A percentile compares a stretch with the other conserved stretches of the same genome.
Evolutionary conservation across 371 early-diverging fungal species (phyloP).

Genomic region (Sporodiniella umbellata): DNA sequence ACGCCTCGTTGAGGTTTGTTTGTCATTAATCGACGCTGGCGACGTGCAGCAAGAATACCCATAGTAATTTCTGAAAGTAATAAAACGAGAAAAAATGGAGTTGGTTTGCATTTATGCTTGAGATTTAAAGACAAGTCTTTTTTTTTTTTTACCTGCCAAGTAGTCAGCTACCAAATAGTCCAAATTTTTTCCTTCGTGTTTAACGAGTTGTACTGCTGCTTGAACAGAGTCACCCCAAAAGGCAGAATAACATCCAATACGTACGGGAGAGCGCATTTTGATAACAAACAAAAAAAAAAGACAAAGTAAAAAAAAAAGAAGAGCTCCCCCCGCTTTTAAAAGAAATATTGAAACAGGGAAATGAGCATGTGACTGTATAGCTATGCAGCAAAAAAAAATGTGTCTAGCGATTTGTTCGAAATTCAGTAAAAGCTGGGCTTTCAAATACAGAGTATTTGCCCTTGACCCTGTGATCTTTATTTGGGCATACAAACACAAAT

Average conservation of each 20-base stretch:
- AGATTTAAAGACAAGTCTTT: not conserved
- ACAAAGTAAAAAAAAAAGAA: not conserved
- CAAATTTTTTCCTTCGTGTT: slow-evolving; percentile 63
- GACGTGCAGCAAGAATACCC: slow-evolving; percentile 68
- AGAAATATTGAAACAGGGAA: not conserved
- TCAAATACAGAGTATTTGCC: too few relatives aligned
- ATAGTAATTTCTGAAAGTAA: slow-evolving; percentile 64
- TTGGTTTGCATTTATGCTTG: not conserved
- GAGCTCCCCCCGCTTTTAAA: not conserved
- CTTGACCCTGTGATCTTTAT: too few relatives aligned
- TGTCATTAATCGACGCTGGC: slow-evolving; percentile 44
- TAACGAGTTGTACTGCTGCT: slow-evolving; percentile 70
- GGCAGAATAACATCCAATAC: slow-evolving; percentile 71
- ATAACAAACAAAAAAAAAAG: not conserved
- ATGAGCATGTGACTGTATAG: slow-evolving; percentile 3
- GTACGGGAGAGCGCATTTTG: slow-evolving; percentile 35
- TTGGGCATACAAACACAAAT: too few relatives aligned
- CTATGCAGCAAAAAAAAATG: slow-evolving; percentile 1
- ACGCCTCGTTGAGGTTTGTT: slow-evolving; percentile 55
- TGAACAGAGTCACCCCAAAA: slow-evolving; percentile 72
- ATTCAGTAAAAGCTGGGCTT: too few relatives aligned
- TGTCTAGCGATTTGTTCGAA: too few relatives aligned
- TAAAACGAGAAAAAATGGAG: not conserved
- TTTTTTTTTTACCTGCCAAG: slow-evolving; percentile 48
- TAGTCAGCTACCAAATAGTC: slow-evolving; percentile 74